Evolutionary conservation across 1,284 basidiomycete species (phyloP), one percentile per base, ranked within the genome.

Genomic region (Malassezia sympodialis): DNA sequence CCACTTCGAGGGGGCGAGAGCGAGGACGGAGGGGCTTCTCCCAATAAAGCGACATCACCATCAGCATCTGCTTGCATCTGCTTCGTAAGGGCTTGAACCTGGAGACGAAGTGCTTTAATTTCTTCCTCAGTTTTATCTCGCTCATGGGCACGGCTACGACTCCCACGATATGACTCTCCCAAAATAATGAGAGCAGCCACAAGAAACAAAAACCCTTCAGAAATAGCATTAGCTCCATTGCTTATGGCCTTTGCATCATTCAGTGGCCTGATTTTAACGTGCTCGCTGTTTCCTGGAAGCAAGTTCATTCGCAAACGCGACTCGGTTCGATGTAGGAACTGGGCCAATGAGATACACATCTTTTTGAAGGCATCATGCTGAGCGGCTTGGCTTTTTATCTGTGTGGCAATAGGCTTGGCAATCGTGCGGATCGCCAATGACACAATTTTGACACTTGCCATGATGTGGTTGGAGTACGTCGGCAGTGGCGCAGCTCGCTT

Each of bases 361-460:
- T 62, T 62, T 11, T 62, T 59, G 44, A 74, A 74, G 11, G 60
- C 49, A 32, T 73, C 64, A 55, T 74, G 68, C 40, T 68, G 59
- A 1, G 60, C 64, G 1, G 72, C 72, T 50, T 72, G 70, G 11
- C 54, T 55, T 52, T 73, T 73, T 40, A 74, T 52, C 41, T 67
- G 63, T 1, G 64, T 68, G 8, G 72, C 72, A n/a, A 74, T 73
- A 31, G 72, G 72, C 47, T 74, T 74, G 35, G 69, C 68, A 0
- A 73, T 58, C 34, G 72, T 74, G 4, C 68, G 58, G 14, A 74
- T 70, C 19, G 61, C 63, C 27, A 74, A 48, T 14, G 67, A 66
- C 6, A 60, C 67, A 30, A 74, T 67, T 58, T 74, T 73, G 19
- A 65, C 67, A 14, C 66, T 66, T 34, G 70, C 70, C 69, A 73